Evolutionary conservation across 2,329 filamentous ascomycete species (phyloP), one percentile per base, ranked within the genome.

Genomic region (Ophiostoma tasmaniense): DNA sequence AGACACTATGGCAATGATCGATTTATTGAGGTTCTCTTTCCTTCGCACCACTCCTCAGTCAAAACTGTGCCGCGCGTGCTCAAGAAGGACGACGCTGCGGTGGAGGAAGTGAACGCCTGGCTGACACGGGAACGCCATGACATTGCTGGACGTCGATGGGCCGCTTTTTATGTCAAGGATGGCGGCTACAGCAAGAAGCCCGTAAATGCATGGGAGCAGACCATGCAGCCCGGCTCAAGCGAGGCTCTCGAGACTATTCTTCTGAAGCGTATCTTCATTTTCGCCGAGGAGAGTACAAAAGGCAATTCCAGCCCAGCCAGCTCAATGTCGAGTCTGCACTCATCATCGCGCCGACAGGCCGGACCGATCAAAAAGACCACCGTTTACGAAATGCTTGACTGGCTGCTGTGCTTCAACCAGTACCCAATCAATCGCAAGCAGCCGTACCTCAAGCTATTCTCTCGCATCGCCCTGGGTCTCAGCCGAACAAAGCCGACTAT

Each of bases 1-100:
- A 81, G 87, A 14, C 82, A 81, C 4, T 87, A 87, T 71, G 86
- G 87, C 0, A 76, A 81, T 0, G 86, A 89, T 71, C 80, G 87
- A 0, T 88, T 88, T 64, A 71, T 89, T 1, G 84, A 88, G 67
- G 69, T 89, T 0, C 74, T 81, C 4, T 77, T 88, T 5, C 85
- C 86, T 0, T 79, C 79, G 0, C 77, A 81, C 0, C 76, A 73
- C 1, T 75, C 75, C 0, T 76, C 73, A 2, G 72, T 76, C 1
- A 73, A 75, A 0, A 8, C 20, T 0, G 67, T 73, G 0, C 76
- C 78, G 0, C 66, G 71, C 0, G 66, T 76, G 0, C 69, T 79
- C 2, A 77, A 75, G 20, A 73, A 80, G 1, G 73, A 78, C 2
- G 75, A 76, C 0, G 67, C 33, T 1, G 76, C 77, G 0, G 71